A percentile compares a stretch with the other conserved stretches of the same genome.
Evolutionary conservation across 208 protist genomes (phyloP).

Genomic region (Acanthamoeba healyi): DNA sequence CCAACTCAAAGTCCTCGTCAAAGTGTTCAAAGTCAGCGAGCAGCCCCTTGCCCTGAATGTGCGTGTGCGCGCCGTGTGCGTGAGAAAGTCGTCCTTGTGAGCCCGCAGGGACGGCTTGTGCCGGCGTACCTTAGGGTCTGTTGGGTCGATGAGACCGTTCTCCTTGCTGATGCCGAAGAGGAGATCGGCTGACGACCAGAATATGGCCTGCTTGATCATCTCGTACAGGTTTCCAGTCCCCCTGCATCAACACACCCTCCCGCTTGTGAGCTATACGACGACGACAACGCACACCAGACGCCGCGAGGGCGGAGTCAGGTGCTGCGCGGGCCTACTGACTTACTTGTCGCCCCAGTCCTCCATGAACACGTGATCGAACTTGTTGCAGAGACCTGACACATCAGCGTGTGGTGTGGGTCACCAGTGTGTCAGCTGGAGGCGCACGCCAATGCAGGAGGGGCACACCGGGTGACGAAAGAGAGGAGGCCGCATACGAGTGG

Average conservation of each 20-base stretch:
- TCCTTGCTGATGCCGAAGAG: slow-evolving; percentile 67
- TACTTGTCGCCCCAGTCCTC: slow-evolving; percentile 60
- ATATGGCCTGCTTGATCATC: slow-evolving; percentile 67
- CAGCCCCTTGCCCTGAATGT: slow-evolving; percentile 25
- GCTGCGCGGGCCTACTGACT: background rate
- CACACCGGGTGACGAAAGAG: background rate
- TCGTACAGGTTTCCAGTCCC: background rate
- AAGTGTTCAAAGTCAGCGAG: slow-evolving; percentile 41
- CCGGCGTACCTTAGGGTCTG: background rate
- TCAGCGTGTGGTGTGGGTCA: too few relatives aligned
- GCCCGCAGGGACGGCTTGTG: too few relatives aligned
- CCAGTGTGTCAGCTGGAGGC: too few relatives aligned
- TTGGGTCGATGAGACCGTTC: slow-evolving; percentile 24
- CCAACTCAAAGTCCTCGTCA: slow-evolving; percentile 63
- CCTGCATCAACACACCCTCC: background rate
- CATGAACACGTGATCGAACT: background rate
- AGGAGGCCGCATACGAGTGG: background rate
- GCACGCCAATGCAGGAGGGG: too few relatives aligned
- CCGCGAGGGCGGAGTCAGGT: too few relatives aligned
- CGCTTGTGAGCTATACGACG: background rate
- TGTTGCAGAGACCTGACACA: slow-evolving; percentile 44
- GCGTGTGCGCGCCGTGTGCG: background rate
- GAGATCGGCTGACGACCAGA: slow-evolving; percentile 37
- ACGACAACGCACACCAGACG: background rate
- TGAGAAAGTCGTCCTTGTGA: too few relatives aligned